Conservation (phyloP, 208 protist species). For the Trypanosoma scelopori region DNA sequence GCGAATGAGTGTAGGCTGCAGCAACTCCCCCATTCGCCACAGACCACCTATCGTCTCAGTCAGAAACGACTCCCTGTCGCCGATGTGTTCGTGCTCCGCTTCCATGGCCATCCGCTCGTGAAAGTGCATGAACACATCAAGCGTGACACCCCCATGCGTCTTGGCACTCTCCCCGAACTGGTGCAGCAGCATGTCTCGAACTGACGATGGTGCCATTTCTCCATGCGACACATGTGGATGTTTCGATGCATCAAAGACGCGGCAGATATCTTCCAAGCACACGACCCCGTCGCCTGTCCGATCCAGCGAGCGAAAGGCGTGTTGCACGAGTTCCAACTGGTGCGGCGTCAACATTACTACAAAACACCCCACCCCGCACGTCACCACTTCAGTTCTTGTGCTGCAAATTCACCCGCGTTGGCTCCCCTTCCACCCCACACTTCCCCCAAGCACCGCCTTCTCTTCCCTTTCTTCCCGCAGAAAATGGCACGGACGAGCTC, state of each 20-base stretch:
- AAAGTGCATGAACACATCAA: slow-evolving; percentile 79
- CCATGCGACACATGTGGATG: slow-evolving; percentile 82
- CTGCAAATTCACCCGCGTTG: not conserved
- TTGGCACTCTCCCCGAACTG: slow-evolving; percentile 56
- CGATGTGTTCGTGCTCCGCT: slow-evolving; percentile 50
- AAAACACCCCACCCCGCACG: not conserved
- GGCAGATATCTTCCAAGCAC: slow-evolving; percentile 42
- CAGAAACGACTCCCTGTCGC: slow-evolving; percentile 56
- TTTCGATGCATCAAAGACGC: slow-evolving; percentile 56
- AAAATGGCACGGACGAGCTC: too few relatives aligned
- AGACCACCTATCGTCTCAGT: slow-evolving; percentile 61
- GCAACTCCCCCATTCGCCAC: slow-evolving; percentile 75
- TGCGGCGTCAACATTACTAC: slow-evolving; percentile 15
- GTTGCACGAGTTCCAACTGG: slow-evolving; percentile 20
- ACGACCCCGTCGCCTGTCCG: slow-evolving; percentile 44
- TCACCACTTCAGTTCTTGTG: not conserved
- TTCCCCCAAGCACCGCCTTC: not conserved
- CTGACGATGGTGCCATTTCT: slow-evolving; percentile 60
- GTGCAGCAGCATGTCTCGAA: slow-evolving; percentile 54
- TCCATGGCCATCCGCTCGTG: slow-evolving; percentile 80
- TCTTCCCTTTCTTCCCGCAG: not conserved
- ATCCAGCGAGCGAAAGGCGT: slow-evolving; percentile 29
- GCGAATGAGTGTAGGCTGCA: slow-evolving; percentile 73
- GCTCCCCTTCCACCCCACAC: not conserved
- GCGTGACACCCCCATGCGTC: slow-evolving; percentile 61